Evolutionary conservation across 2,329 filamentous ascomycete genomes (phyloP).

Genomic region (Didymella pinodella): DNA sequence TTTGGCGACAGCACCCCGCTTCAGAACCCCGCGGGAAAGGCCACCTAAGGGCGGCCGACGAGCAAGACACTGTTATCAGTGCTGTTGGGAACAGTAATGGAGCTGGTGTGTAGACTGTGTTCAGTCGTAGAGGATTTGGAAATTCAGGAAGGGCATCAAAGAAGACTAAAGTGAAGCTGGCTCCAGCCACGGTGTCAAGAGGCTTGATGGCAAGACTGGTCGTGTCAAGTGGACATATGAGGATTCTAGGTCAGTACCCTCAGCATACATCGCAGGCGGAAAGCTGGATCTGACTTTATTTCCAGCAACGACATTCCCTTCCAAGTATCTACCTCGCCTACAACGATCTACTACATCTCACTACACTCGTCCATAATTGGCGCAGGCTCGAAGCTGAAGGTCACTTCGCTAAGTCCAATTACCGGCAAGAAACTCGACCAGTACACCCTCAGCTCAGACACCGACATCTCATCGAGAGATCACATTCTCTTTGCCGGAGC

Average conservation of each 20-base stretch:
- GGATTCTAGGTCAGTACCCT: constrained; percentile 61
- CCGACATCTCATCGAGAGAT: constrained; percentile 69
- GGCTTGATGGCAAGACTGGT: constrained; percentile 77
- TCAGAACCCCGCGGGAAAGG: constrained; percentile 44
- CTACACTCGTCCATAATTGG: constrained; percentile 70
- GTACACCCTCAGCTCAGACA: constrained; percentile 74
- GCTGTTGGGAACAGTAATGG: constrained; percentile 70
- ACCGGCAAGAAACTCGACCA: constrained; percentile 78
- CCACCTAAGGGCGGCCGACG: constrained; percentile 76
- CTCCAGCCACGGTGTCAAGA: constrained; percentile 67
- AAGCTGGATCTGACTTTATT: constrained; percentile 20
- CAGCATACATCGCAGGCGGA: neutral
- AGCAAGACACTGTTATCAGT: constrained; percentile 78
- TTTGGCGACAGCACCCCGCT: constrained; percentile 85
- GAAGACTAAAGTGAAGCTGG: no score
- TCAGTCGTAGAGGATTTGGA: constrained; percentile 73
- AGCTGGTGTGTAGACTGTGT: no score
- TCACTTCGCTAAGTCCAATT: constrained; percentile 74
- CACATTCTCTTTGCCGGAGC: constrained; percentile 78
- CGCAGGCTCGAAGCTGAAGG: constrained; percentile 74
- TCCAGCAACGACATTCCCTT: constrained; percentile 73
- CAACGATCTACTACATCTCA: constrained; percentile 77
- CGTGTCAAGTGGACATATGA: constrained; percentile 79
- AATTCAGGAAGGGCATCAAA: constrained; percentile 73
- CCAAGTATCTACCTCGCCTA: constrained; percentile 75